Evolutionary conservation across 768 basidiomycete species (phyloP).

Genomic region (Tulasnella sp.): DNA sequence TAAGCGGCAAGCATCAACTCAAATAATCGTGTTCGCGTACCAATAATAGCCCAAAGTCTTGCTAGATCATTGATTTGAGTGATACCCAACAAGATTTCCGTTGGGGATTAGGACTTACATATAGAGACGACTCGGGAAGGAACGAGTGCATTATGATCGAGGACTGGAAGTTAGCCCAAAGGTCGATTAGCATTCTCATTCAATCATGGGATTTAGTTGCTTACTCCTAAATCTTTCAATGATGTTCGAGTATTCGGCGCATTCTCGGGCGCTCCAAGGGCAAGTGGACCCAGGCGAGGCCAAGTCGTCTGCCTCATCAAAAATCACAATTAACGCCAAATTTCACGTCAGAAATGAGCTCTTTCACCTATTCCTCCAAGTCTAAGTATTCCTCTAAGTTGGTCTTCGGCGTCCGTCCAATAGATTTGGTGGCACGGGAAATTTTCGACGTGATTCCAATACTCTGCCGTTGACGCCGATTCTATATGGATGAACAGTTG

Average conservation of each 20-base stretch:
- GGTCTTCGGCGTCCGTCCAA: slow-evolving; percentile 12
- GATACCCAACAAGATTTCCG: not conserved
- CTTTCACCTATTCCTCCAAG: slow-evolving; percentile 20
- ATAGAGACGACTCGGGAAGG: not conserved
- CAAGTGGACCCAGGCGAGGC: slow-evolving; percentile 20
- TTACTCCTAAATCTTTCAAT: not conserved
- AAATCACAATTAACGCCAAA: not conserved
- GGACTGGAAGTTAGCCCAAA: not conserved
- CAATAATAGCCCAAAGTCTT: slow-evolving; percentile 11
- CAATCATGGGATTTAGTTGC: not conserved
- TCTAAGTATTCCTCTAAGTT: slow-evolving; percentile 12
- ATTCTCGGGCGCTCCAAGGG: slow-evolving; percentile 27
- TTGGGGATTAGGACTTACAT: not conserved
- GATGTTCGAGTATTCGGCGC: not conserved
- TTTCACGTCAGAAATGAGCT: not conserved
- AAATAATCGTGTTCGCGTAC: not conserved
- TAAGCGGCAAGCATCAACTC: not conserved
- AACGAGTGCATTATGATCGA: not conserved
- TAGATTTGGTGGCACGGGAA: slow-evolving; percentile 20
- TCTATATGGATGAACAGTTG: not conserved
- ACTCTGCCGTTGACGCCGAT: slow-evolving; percentile 24
- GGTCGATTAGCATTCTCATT: not conserved
- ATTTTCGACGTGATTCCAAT: slow-evolving; percentile 33
- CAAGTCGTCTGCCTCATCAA: not conserved
- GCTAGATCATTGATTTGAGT: not conserved